Evolutionary conservation across 805 yeast species (phyloP).

Genomic region (Yamadazyma phyllophila): DNA sequence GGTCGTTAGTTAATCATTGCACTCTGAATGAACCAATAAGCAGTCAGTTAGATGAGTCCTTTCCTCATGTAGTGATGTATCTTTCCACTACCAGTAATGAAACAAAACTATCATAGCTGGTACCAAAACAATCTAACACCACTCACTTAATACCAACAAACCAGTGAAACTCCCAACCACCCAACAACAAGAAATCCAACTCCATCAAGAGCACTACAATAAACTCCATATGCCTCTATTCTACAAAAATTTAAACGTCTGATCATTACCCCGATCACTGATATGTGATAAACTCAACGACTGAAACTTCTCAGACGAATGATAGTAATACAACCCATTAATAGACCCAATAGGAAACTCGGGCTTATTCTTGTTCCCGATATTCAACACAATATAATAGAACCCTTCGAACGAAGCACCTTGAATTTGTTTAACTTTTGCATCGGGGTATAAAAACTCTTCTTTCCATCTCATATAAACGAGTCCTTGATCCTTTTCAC

Average conservation of each 20-base stretch:
- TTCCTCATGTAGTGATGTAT: too few species aligned
- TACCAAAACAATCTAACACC: too few species aligned
- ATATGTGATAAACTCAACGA: slow-evolving; percentile 63
- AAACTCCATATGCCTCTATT: not conserved
- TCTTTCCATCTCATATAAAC: slow-evolving; percentile 96
- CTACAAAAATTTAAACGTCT: slow-evolving; percentile 12
- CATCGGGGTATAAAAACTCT: slow-evolving; percentile 79
- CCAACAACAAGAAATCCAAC: too few species aligned
- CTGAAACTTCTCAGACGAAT: slow-evolving; percentile 75
- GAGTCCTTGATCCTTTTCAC: slow-evolving; percentile 27
- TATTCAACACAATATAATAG: slow-evolving; percentile 82
- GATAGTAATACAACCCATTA: slow-evolving; percentile 79
- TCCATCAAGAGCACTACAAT: too few species aligned
- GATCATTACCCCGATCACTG: slow-evolving; percentile 43
- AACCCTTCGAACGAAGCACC: slow-evolving; percentile 92
- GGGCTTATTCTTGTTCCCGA: slow-evolving; percentile 30
- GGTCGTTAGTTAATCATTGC: too few species aligned
- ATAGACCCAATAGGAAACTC: slow-evolving; percentile 58
- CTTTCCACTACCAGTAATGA: too few species aligned
- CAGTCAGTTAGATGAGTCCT: too few species aligned
- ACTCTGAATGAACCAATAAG: too few species aligned
- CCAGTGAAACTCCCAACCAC: too few species aligned
- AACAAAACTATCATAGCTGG: too few species aligned
- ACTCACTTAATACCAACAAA: too few species aligned
- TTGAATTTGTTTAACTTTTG: slow-evolving; percentile 53